Percentiles rank a stretch among this genome's conserved stretches.
phyloP scores from a whole-genome alignment of 148 eudicot species.

The Vaccinium corymbosum region DNA sequence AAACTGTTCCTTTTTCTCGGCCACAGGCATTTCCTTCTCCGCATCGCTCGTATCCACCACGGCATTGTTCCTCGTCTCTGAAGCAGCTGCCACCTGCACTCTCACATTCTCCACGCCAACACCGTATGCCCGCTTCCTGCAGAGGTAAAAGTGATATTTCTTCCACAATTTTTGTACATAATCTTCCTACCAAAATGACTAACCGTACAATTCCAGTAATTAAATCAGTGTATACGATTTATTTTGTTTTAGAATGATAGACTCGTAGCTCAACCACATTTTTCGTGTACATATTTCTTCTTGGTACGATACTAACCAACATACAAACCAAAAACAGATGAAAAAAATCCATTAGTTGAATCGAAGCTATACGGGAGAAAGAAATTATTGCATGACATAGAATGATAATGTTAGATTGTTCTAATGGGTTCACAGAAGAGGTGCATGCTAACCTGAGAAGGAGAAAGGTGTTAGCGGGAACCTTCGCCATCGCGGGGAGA shows the following conservation, averaged over 20 bases:
- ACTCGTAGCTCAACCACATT: background rate
- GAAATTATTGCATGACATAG: background rate
- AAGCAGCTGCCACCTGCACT: background rate
- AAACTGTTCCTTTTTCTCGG: background rate
- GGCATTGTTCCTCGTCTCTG: background rate
- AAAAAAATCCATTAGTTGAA: background rate
- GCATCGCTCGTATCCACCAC: background rate
- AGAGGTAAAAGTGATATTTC: background rate
- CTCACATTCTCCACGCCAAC: slow-evolving; percentile 16
- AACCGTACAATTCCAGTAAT: background rate
- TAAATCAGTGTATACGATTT: background rate
- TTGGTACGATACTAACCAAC: background rate
- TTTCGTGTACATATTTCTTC: background rate
- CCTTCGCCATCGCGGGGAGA: background rate
- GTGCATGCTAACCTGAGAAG: slow-evolving; percentile 10
- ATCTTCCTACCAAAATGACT: background rate
- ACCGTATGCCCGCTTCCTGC: slow-evolving; percentile 14
- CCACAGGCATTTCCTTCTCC: background rate
- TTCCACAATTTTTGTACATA: background rate
- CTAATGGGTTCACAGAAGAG: background rate
- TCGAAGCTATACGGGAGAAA: background rate
- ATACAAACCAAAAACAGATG: background rate
- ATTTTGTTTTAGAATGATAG: background rate
- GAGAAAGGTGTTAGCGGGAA: slow-evolving; percentile 8
- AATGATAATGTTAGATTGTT: background rate